Conservation (phyloP, 306 rosid genomes). For the Chamaecrista fasciculata region DNA sequence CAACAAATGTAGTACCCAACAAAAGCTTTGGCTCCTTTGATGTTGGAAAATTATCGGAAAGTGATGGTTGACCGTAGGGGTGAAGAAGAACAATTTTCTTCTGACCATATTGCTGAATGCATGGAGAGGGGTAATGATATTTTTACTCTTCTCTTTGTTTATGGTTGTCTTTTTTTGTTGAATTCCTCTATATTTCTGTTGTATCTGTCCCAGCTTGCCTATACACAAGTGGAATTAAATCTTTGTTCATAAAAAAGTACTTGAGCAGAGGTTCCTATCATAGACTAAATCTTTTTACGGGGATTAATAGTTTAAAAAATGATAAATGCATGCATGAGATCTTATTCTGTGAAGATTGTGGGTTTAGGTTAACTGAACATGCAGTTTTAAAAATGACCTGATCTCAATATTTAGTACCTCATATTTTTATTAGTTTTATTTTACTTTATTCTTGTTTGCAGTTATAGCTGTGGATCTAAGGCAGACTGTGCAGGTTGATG, state of each 20-base stretch:
- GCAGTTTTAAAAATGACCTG: constrained; percentile 4
- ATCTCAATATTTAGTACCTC: background rate
- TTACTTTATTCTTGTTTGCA: constrained; percentile 39
- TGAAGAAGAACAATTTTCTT: constrained; percentile 75
- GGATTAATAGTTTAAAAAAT: background rate
- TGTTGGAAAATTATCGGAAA: constrained; percentile 85
- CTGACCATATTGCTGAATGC: constrained; percentile 69
- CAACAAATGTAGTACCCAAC: constrained; percentile 78
- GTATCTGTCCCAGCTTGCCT: too few species aligned
- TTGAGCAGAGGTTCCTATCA: too few species aligned
- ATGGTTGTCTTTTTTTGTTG: background rate
- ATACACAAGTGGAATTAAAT: too few species aligned
- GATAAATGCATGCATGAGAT: background rate
- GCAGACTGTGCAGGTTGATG: constrained; percentile 84
- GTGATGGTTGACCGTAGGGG: constrained; percentile 94
- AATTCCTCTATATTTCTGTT: too few species aligned
- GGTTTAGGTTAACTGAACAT: background rate
- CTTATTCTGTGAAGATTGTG: background rate
- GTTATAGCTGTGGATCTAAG: constrained; percentile 80
- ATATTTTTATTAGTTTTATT: constrained; percentile 15
- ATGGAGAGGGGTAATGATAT: constrained; percentile 73
- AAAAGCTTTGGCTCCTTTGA: constrained; percentile 84
- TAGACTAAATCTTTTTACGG: background rate
- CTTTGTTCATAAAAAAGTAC: too few species aligned
- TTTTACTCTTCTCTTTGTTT: background rate